Conservation (phyloP, 1,284 basidiomycete species). For the Melanopsichium pennsylvanicum region DNA sequence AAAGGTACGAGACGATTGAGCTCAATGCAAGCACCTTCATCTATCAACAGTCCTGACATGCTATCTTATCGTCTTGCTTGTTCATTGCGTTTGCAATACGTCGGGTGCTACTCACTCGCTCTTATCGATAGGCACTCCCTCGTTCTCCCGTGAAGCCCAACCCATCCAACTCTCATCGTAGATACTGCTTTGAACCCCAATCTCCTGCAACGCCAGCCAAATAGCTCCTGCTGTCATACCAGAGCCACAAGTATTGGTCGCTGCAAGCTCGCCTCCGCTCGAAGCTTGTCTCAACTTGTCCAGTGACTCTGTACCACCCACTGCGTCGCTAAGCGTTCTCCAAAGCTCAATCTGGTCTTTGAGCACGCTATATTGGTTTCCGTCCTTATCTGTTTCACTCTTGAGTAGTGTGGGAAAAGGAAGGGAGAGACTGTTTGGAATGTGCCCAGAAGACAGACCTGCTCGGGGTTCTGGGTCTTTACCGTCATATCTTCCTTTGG, state of each 20-base stretch:
- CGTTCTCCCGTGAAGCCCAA: constrained; percentile 45
- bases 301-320: constrained; percentile 68
- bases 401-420: constrained; percentile 83
- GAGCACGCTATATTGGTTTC: constrained; percentile 53
- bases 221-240: constrained; percentile 96
- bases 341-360: constrained; percentile 62
- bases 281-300: constrained; percentile 61
- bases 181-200: constrained; percentile 73
- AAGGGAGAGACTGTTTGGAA: constrained; percentile 83
- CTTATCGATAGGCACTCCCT: constrained; percentile 45
- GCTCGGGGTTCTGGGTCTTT: constrained; percentile 87
- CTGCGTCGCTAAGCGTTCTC: constrained; percentile 72
- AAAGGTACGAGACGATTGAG: no score
- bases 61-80: no score
- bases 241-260: constrained; percentile 66
- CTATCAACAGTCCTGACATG: no score
- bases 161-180: constrained; percentile 75
- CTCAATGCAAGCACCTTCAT: no score
- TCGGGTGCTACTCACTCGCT: no score
- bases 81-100: no score
- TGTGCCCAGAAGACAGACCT: constrained; percentile 88
- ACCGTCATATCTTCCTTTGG: constrained; percentile 78
- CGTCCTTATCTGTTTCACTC: constrained; percentile 65
- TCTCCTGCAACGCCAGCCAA: constrained; percentile 82
- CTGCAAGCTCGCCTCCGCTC: constrained; percentile 43